Evolutionary conservation across 148 eudicot genomes (phyloP).

Genomic region (Bassia scoparia): DNA sequence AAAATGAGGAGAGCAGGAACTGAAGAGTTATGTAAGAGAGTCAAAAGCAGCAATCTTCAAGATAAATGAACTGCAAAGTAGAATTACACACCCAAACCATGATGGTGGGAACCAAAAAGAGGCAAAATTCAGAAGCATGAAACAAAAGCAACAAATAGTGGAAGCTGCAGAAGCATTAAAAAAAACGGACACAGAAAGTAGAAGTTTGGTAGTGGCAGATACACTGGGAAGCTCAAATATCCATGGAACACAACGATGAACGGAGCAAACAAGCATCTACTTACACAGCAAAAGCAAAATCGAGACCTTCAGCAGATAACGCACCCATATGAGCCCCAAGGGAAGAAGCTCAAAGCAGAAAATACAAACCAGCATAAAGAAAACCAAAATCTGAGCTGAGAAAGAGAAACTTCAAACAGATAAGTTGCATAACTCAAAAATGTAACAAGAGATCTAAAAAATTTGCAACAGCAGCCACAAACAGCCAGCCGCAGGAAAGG

Average conservation of each 20-base stretch:
- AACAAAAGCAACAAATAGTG: conserved; percentile 25
- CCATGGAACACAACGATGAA: conserved; percentile 27
- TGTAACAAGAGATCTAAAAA: conserved; percentile 25
- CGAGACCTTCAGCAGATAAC: conserved; percentile 26
- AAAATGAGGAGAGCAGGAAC: conserved; percentile 28
- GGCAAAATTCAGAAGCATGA: conserved; percentile 17
- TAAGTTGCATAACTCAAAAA: conserved; percentile 24
- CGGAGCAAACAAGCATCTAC: conserved; percentile 23
- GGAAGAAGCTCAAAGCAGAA: conserved; percentile 38
- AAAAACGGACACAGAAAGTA: conserved; percentile 22
- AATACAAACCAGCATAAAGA: conserved; percentile 30
- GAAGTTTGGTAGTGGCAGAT: conserved; percentile 20
- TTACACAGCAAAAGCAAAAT: conserved; percentile 31
- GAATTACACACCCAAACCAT: conserved; percentile 22
- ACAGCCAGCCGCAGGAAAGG: conserved; percentile 18
- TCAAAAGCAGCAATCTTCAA: conserved; percentile 24
- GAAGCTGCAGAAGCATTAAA: conserved; percentile 25
- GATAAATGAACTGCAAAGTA: conserved; percentile 32
- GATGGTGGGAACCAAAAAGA: conserved; percentile 18
- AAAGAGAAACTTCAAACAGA: conserved; percentile 20
- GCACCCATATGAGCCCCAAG: conserved; percentile 31
- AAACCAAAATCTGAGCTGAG: conserved; percentile 31
- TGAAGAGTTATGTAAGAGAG: conserved; percentile 21
- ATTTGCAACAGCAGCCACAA: conserved; percentile 34
- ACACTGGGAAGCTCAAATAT: conserved; percentile 11